Conservation (phyloP, 2,329 filamentous ascomycete genomes). For the Verticillium nubilum region DNA sequence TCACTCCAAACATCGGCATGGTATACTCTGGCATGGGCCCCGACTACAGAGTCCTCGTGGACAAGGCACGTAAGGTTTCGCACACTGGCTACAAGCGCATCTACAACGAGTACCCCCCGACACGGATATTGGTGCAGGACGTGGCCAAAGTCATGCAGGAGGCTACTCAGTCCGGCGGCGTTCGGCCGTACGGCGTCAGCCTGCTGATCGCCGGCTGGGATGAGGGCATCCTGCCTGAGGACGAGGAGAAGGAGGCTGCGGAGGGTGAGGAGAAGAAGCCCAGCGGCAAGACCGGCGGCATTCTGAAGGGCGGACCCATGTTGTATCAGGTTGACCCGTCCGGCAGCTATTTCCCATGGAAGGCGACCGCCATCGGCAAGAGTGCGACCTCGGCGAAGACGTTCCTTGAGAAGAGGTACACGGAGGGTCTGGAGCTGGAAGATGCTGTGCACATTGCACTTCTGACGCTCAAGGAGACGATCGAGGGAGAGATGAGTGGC, state of each 20-base stretch:
- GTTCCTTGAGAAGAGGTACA: conserved; percentile 98
- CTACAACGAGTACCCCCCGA: conserved; percentile 99
- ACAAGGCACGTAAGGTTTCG: conserved; percentile 96
- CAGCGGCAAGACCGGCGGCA: conserved; percentile 86
- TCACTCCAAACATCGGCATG: conserved; percentile 99
- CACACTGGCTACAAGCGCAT: conserved; percentile 99
- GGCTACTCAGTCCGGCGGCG: conserved; percentile 95
- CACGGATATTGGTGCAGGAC: conserved; percentile 97
- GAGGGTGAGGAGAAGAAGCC: conserved; percentile 65
- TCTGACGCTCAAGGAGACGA: conserved; percentile 96
- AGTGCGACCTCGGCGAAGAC: conserved; percentile 98
- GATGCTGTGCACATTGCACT: conserved; percentile 98
- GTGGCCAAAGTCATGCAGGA: conserved; percentile 98
- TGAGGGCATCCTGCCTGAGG: conserved; percentile 87
- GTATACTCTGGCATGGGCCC: conserved; percentile 99
- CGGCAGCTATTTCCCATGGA: conserved; percentile 98
- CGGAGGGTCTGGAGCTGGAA: conserved; percentile 92
- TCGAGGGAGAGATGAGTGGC: conserved; percentile 98
- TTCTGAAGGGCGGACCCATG: conserved; percentile 92
- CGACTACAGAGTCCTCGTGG: conserved; percentile 94
- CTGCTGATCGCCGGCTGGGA: conserved; percentile 96
- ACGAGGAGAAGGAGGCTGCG: conserved; percentile 47
- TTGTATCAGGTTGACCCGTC: conserved; percentile 99
- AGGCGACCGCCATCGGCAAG: conserved; percentile 98
- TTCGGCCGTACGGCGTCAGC: conserved; percentile 93